Base-by-base conservation (phyloP, 1,139 yeast genomes). In the Ogataea hybrid region DNA sequence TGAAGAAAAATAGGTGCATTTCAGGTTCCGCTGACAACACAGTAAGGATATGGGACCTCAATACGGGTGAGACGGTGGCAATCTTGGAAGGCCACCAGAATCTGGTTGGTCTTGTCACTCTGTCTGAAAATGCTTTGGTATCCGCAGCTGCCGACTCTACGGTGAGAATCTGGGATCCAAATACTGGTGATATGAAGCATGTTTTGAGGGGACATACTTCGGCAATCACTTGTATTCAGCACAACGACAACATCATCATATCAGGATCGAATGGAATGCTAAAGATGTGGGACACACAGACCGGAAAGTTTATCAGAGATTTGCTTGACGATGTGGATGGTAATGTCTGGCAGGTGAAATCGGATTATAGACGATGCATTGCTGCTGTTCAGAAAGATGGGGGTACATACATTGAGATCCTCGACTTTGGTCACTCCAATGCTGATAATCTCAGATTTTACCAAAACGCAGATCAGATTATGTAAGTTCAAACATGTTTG, bases 61-160 rank as follows among this genome's bases (percentile, higher is more conserved):
- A 76, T 51, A 74, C 83, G 23, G 97, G 97, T 9, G 73, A 78
- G 36, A 69, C 83, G 32, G 60, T 85, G 22, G 71, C 77, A 42
- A 75, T 86, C 1, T 66, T 87, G 29, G 86, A 80, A 46, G 97
- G 97, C 0, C 98, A 92, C 62, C 81, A 88, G 0, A 86, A 94
- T 11, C 68, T 92, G 16, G 98, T 92, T 16, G 98, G 98, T 0
- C 68, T 92, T 17, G 70, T 94, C 25, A 89, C 86, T 35, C 72
- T 90, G 18, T 82, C 88, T 7, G 81, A 85, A 32, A 81, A 84
- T 16, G 81, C 80, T 32, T 70, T 92, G n/a, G 96, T 92, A 2
- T 84, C 95, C 29, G 98, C 97, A 0, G 97, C 97, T 1, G 97
- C 97, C 0, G 98, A 92, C 61, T 79, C 95, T 1, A 83, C 97